Evolutionary conservation across 441 rosid genomes (phyloP).

Genomic region (Biscutella laevigata): DNA sequence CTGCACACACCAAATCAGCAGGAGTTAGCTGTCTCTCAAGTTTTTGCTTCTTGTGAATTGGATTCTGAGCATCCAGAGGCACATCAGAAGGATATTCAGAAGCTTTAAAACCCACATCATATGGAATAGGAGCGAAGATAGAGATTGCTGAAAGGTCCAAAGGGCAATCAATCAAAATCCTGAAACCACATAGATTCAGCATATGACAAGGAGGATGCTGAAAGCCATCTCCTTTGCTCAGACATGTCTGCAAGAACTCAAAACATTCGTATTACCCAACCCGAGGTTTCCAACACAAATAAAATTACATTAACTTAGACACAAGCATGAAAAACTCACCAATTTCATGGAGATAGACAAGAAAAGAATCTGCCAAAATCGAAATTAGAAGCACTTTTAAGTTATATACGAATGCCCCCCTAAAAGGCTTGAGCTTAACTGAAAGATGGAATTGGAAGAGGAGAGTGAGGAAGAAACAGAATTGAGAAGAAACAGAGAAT

Average conservation of each 20-base stretch:
- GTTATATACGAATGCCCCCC: not conserved
- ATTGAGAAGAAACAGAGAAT: no score
- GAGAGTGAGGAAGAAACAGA: no score
- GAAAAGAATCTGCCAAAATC: not conserved
- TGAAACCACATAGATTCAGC: slow-evolving; percentile 51
- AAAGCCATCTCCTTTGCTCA: slow-evolving; percentile 66
- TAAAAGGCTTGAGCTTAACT: no score
- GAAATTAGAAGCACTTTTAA: not conserved
- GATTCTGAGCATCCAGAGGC: slow-evolving; percentile 17
- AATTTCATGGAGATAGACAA: slow-evolving; percentile 32
- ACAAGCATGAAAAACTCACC: slow-evolving; percentile 31
- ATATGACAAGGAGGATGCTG: slow-evolving; percentile 65
- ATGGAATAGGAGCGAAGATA: slow-evolving; percentile 55
- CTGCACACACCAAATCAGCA: slow-evolving; percentile 41
- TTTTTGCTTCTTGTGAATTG: slow-evolving; percentile 35
- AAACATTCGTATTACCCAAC: slow-evolving; percentile 5
- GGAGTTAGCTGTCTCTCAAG: slow-evolving; percentile 33
- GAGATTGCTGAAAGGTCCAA: slow-evolving; percentile 59
- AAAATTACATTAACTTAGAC: not conserved
- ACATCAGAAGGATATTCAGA: slow-evolving; percentile 13
- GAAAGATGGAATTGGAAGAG: no score
- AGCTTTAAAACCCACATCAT: slow-evolving; percentile 23
- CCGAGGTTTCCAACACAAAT: not conserved
- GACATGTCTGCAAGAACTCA: slow-evolving; percentile 51
- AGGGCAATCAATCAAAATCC: slow-evolving; percentile 72